Evolutionary conservation across 768 basidiomycete species (phyloP), one percentile per base, ranked within the genome.

Genomic region (Podaxis carcinomalis): DNA sequence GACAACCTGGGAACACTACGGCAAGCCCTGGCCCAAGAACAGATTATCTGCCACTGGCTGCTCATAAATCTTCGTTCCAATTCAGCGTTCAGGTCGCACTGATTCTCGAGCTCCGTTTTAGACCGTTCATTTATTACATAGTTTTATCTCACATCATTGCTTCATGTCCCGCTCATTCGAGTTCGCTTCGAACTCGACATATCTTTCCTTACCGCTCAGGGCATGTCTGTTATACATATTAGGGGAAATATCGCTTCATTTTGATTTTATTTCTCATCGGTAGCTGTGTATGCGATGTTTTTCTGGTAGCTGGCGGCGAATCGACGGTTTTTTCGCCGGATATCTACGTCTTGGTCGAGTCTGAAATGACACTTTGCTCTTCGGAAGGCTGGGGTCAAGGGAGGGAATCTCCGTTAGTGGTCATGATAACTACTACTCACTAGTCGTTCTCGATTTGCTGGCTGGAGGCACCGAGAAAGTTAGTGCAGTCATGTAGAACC

Each of bases 11-110:
- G 61, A 66, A 28, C 69, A 77, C 21, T 82, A 74, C 61, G 71
- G 73, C 14, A 80, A 85, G 64, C 72, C 80, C 2, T 78, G 81
- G 69, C 86, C 87, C 10, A 86, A 82, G 73, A 88, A 86, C 69
- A 75, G 68, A 36, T 49, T 75, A 59, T 56, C 54, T 50, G 40
- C 39, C 19, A 61, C 44, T 55, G 55, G 59, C 25, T 67, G 50
- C 19, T 39, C 37, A 39, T 59, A 44, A 23, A 4, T 27, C 39
- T 7, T 44, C n/a, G 42, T 44, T 40, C 16, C 40, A 3, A 10
- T 14, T 16, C 13, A n/a, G 40, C 28, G 28, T 2, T 32, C 28
- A 32, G 42, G 42, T 19, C 19, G 42, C 14, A 19, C 42, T 19
- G 16, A 19, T 19, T 44, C 42, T 2, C 19, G 6, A 44, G 3